phyloP scores from a whole-genome alignment of 257 asterid genomes.

The Scutellaria minor region DNA sequence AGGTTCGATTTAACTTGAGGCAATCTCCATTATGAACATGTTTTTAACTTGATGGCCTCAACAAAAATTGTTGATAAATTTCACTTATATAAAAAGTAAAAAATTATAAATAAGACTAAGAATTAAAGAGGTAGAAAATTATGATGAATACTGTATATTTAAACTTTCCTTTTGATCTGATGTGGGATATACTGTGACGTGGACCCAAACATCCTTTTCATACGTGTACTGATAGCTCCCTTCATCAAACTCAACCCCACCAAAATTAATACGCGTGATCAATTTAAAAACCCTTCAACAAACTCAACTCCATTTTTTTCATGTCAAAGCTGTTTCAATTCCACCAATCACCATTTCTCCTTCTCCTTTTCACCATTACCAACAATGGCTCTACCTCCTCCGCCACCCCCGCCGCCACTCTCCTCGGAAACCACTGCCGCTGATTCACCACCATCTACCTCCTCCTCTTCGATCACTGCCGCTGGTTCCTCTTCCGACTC shows the following conservation, averaged over 20 bases:
- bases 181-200: too few relatives aligned
- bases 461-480: background rate
- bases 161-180: too few relatives aligned
- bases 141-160: too few relatives aligned
- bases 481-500: conserved; percentile 9
- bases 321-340: background rate
- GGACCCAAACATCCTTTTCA: too few relatives aligned
- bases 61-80: too few relatives aligned
- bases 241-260: background rate
- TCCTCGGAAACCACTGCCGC: conserved; percentile 23
- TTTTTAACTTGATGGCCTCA: too few relatives aligned
- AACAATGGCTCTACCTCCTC: conserved; percentile 27
- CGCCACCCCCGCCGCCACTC: conserved; percentile 2
- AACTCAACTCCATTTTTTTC: background rate
- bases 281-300: background rate
- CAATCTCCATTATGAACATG: too few relatives aligned
- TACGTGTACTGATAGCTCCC: background rate
- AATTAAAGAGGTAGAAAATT: too few relatives aligned
- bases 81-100: too few relatives aligned
- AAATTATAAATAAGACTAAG: too few relatives aligned
- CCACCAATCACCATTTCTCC: background rate
- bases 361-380: conserved; percentile 11
- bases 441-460: conserved; percentile 18
- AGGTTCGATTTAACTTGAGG: too few relatives aligned
- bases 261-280: too few relatives aligned